A percentile compares a stretch with the other conserved stretches of the same genome.
Conservation (phyloP, 2,329 filamentous ascomycete species). For the Septoria petroselini region DNA sequence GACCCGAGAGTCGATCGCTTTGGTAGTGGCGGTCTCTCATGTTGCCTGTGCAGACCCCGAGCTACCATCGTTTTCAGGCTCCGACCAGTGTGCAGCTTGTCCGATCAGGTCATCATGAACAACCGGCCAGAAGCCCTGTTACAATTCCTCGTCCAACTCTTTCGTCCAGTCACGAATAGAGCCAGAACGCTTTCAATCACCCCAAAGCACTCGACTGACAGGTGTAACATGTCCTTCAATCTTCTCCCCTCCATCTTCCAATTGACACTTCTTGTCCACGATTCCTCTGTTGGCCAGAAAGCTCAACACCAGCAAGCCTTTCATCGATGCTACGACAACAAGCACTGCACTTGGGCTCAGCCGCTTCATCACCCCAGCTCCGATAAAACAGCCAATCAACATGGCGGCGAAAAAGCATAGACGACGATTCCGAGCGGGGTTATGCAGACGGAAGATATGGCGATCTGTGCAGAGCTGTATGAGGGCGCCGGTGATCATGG, state of each 20-base stretch:
- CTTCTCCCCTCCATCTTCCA: slow-evolving; percentile 21
- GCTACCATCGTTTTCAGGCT: no score
- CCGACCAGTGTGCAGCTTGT: no score
- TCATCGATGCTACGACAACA: slow-evolving; percentile 26
- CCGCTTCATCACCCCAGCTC: slow-evolving; percentile 23
- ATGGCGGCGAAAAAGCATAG: slow-evolving; percentile 27
- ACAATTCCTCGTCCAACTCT: no score
- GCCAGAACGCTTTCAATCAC: slow-evolving; percentile 17
- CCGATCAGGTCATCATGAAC: no score
- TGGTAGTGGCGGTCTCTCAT: no score
- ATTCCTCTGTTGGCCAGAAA: slow-evolving; percentile 30
- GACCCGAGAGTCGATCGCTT: no score
- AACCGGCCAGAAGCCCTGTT: no score
- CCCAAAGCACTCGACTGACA: slow-evolving; percentile 24
- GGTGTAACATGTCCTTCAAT: slow-evolving; percentile 24
- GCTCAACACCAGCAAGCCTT: slow-evolving; percentile 25
- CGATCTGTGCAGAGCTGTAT: slow-evolving; percentile 30
- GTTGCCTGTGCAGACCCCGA: no score
- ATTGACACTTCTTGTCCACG: slow-evolving; percentile 21
- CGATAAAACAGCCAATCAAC: slow-evolving; percentile 31
- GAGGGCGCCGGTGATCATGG: slow-evolving; percentile 34
- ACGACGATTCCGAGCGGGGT: slow-evolving; percentile 28
- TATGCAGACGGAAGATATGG: slow-evolving; percentile 25
- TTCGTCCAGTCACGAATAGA: no score
- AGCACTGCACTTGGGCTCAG: slow-evolving; percentile 24